Conservation (phyloP, 116 monocot genomes). For the Cymodocea nodosa region DNA sequence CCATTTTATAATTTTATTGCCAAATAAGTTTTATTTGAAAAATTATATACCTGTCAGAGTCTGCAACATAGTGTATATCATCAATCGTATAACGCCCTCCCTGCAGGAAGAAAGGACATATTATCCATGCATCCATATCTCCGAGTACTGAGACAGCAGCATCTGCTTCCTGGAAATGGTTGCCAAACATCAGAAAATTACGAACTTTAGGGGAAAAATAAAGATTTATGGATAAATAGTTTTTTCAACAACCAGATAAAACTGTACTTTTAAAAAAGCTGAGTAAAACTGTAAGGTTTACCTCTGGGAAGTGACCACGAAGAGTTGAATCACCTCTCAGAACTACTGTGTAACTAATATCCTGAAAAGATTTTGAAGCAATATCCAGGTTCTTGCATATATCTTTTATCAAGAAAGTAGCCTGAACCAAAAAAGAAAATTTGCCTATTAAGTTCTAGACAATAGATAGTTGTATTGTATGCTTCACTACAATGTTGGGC, state of each 20-base stretch:
- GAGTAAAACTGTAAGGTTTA: slow-evolving; percentile 11
- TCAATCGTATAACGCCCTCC: slow-evolving; percentile 92
- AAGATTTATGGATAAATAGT: not conserved
- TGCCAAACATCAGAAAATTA: not conserved
- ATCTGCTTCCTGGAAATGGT: slow-evolving; percentile 70
- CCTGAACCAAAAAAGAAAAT: slow-evolving; percentile 30
- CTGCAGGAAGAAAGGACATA: slow-evolving; percentile 95
- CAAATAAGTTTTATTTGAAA: not conserved
- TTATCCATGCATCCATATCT: slow-evolving; percentile 98
- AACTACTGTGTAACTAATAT: slow-evolving; percentile 69
- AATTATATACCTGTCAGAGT: slow-evolving; percentile 55
- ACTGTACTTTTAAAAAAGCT: not conserved
- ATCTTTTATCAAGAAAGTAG: slow-evolving; percentile 53
- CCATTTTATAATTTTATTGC: not conserved
- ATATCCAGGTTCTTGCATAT: slow-evolving; percentile 76
- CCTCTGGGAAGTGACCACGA: slow-evolving; percentile 97
- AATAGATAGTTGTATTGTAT: not conserved
- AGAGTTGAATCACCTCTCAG: slow-evolving; percentile 97
- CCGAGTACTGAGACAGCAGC: slow-evolving; percentile 82
- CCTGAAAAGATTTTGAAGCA: slow-evolving; percentile 64
- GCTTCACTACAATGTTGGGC: not conserved
- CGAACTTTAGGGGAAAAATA: not conserved
- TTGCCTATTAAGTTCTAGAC: not conserved
- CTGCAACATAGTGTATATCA: slow-evolving; percentile 88
- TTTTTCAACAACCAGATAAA: not conserved